Conservation (phyloP, 164 flowering plant species). For the Aristolochia contorta region DNA sequence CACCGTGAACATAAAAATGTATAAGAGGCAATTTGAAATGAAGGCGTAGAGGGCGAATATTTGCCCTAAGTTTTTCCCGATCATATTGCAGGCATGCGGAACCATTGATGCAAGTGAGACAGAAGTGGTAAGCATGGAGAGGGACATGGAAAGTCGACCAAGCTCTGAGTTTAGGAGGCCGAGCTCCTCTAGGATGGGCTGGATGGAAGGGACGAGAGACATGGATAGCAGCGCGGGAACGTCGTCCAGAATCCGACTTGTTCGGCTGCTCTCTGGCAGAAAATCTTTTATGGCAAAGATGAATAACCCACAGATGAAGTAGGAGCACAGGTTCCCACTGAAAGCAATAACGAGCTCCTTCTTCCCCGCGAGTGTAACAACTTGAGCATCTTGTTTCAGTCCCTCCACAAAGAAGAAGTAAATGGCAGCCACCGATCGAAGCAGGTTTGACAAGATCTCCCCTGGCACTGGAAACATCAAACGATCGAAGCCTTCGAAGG, state of each 20-base stretch:
- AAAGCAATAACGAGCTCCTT: conserved; percentile 25
- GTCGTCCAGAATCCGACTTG: background rate
- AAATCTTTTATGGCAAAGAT: conserved; percentile 1
- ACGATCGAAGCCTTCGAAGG: background rate
- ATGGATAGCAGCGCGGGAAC: conserved; percentile 17
- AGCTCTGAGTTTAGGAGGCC: conserved; percentile 58
- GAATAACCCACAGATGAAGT: background rate
- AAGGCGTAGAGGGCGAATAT: conserved; percentile 12
- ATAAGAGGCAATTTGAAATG: conserved; percentile 12
- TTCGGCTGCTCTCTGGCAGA: conserved; percentile 11
- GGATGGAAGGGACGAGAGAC: conserved; percentile 29
- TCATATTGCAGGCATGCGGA: too few species aligned
- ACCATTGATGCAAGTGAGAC: too few species aligned
- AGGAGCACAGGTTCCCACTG: conserved; percentile 6
- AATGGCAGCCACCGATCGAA: conserved; percentile 13
- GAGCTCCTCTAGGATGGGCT: conserved; percentile 37
- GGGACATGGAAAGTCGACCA: conserved; percentile 37
- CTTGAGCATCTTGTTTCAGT: conserved; percentile 1
- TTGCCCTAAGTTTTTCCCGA: too few species aligned
- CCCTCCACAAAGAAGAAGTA: conserved; percentile 21
- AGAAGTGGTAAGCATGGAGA: conserved; percentile 19
- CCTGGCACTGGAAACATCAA: conserved; percentile 14
- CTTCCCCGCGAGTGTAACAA: conserved; percentile 17
- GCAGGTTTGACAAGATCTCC: conserved; percentile 9
- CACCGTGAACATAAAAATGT: conserved; percentile 1